A percentile compares a stretch with the other conserved stretches of the same genome.
These are phyloP conservation scores for Cerioporus squamosus DNA, from an alignment of 1,284 basidiomycete genomes.

Conservation along the genomic window DNA sequence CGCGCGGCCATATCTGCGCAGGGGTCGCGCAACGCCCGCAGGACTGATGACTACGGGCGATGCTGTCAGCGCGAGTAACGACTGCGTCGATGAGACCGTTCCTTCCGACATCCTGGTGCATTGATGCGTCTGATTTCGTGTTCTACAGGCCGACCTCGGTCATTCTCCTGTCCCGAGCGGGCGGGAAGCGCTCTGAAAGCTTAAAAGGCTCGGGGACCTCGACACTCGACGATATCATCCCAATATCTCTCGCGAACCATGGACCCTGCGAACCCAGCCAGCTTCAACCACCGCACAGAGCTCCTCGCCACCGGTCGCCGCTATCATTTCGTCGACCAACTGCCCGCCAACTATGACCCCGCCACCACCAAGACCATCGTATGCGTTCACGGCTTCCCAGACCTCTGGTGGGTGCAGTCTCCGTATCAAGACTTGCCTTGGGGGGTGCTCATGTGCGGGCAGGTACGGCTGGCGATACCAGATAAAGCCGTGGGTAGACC, in stretches of 20 bases:
- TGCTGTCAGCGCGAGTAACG: slow-evolving; percentile 3
- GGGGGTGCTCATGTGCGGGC: not conserved
- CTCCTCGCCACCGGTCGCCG: slow-evolving; percentile 57
- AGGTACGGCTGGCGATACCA: slow-evolving; percentile 77
- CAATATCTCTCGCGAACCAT: slow-evolving; percentile 35
- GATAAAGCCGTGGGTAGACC: slow-evolving; percentile 65
- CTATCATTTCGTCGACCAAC: slow-evolving; percentile 73
- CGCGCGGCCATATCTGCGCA: too few relatives aligned
- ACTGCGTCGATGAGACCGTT: not conserved
- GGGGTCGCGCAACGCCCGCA: too few relatives aligned
- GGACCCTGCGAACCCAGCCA: slow-evolving; percentile 52
- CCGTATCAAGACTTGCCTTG: not conserved
- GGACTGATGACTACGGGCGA: slow-evolving; percentile 4
- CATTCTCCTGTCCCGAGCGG: slow-evolving; percentile 12
- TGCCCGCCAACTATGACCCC: slow-evolving; percentile 46
- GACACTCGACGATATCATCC: not conserved
- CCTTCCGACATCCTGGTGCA: not conserved
- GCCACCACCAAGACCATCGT: slow-evolving; percentile 53
- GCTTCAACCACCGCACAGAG: slow-evolving; percentile 56
- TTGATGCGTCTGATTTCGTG: slow-evolving; percentile 21
- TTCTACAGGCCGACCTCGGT: slow-evolving; percentile 12
- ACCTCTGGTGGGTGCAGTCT: slow-evolving; percentile 51
- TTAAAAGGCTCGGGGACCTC: slow-evolving; percentile 12
- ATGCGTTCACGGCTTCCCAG: slow-evolving; percentile 78
- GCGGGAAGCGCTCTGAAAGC: slow-evolving; percentile 10